Base-by-base conservation (phyloP, 169 alveolate species). In the Plasmodium sp. region DNA sequence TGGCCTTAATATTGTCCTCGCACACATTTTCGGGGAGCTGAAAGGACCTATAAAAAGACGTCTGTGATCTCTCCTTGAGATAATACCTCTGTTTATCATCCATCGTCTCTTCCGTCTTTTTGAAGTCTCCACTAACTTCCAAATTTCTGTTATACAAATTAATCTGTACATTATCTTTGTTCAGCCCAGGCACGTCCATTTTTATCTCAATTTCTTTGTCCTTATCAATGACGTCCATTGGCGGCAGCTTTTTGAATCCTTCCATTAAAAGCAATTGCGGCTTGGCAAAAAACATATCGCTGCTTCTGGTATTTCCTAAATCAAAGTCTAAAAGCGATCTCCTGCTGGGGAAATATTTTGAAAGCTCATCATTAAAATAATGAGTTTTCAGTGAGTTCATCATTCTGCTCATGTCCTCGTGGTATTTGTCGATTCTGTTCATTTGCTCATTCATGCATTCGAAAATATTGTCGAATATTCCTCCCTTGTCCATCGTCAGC, bases 151-250 rank as follows among this genome's bases (percentile, higher is more conserved):
- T 81, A 31, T 41, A 36, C 71, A 90, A 62, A 22, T 43, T 67
- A 9, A 90, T 80, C 51, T 81, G 92, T 45, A 90, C 83, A 45
- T 90, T 67, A 45, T 90, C 94, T 33, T 80, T 90, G 73, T 31
- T 81, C 73, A 90, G 62, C n/a, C 91, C 94, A 27, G 94, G 94
- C 9, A 81, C 75, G 36, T 90, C 75, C 67, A 90, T 81, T 81
- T 79, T 90, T 51, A 90, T 90, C 34, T 90, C 94, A 67, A 62
- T 58, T 62, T 74, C 80, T 48, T 48, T 81, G 5, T 81, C 94
- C 51, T 90, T 90, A 34, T 90, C 92, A 16, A 80, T 31, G 34
- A 90, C 75, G 39, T 90, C 92, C 92, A 90, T 80, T 1, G 83
- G 83, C 10, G 93, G 93, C 2, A 84, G 4, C 5, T 41, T 84